Evolutionary conservation across 371 early-diverging fungal species (phyloP).

Genomic region (Choanephora cucurbitarum): DNA sequence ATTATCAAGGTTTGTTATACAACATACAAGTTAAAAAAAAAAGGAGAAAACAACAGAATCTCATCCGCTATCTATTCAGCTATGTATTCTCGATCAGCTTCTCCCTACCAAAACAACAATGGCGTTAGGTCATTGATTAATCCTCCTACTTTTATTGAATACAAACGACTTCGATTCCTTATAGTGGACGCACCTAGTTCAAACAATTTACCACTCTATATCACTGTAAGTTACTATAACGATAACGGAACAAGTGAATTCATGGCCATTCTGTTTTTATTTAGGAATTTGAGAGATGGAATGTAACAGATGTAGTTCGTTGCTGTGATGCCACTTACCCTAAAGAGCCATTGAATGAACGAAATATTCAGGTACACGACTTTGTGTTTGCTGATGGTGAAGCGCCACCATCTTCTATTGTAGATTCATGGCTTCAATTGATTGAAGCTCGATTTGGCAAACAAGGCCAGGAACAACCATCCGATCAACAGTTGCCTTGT

Average conservation of each 20-base stretch:
- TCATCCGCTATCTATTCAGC: constrained; percentile 18
- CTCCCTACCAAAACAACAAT: constrained; percentile 10
- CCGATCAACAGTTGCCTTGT: constrained; percentile 28
- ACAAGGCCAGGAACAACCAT: constrained; percentile 9
- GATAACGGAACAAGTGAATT: constrained; percentile 1
- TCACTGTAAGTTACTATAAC: constrained; percentile 36
- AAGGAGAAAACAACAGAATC: not conserved
- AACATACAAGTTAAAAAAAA: too few species aligned
- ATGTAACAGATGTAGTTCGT: constrained; percentile 87
- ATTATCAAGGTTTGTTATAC: too few species aligned
- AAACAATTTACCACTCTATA: constrained; percentile 49
- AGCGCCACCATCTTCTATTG: constrained; percentile 74
- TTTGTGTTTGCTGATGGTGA: constrained; percentile 89
- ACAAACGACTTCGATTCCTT: constrained; percentile 44
- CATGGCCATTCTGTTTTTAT: too few species aligned
- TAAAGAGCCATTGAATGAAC: constrained; percentile 58
- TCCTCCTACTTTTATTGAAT: constrained; percentile 53
- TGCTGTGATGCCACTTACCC: constrained; percentile 93
- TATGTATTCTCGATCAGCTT: constrained; percentile 26
- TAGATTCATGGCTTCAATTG: constrained; percentile 78
- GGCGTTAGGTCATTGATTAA: constrained; percentile 44
- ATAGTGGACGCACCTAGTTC: constrained; percentile 57
- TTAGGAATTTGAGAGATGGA: constrained; percentile 53
- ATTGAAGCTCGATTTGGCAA: constrained; percentile 58
- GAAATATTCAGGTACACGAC: constrained; percentile 80